Conservation (phyloP, 2,329 filamentous ascomycete species). For the Camillea tinctor region DNA sequence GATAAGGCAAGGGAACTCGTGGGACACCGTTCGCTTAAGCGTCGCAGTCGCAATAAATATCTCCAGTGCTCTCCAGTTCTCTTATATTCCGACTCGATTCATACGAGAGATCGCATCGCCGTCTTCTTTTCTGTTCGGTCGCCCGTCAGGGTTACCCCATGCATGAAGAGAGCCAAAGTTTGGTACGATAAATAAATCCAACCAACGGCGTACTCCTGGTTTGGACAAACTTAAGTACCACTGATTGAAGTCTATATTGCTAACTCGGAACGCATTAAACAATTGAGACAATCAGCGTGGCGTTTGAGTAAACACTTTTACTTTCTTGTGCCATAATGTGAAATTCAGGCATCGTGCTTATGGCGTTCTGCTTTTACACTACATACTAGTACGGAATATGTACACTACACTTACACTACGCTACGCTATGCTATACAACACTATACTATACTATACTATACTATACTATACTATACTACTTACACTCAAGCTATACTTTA, state of each 20-base stretch:
- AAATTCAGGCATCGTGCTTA: not conserved
- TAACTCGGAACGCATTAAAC: too few species aligned
- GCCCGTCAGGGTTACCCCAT: not conserved
- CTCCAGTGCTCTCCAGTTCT: not conserved
- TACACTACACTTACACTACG: too few species aligned
- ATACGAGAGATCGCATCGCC: not conserved
- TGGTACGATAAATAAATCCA: not conserved
- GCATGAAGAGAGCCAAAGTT: not conserved
- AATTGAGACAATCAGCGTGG: not conserved
- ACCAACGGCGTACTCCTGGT: not conserved
- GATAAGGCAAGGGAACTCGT: not conserved
- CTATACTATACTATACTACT: too few species aligned
- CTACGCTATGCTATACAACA: too few species aligned
- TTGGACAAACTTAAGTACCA: not conserved
- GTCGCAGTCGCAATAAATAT: not conserved
- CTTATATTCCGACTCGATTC: not conserved
- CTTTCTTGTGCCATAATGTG: not conserved
- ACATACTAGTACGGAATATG: too few species aligned
- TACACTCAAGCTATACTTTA: too few species aligned
- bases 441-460: too few species aligned
- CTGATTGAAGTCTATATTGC: not conserved
- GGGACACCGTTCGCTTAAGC: not conserved
- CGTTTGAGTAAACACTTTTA: not conserved
- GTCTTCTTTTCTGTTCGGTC: not conserved
- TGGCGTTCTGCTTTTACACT: too few species aligned